Evolutionary conservation across 345 rosid species (phyloP).

Genomic region (Arabidopsis thaliana): TAIR10.1 NC_003074.8:21569501-21570000

Average conservation of each 20-base stretch:
- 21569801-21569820: neutral
- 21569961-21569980: no score
- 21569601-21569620: slow-evolving; percentile 61
- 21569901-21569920: no score
- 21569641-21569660: neutral
- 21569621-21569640: slow-evolving; percentile 62
- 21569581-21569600: neutral
- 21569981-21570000: no score
- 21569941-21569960: no score
- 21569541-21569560: neutral
- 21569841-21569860: slow-evolving; percentile 2
- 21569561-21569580: slow-evolving; percentile 8
- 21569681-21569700: neutral
- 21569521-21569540: neutral
- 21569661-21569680: neutral
- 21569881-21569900: no score
- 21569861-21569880: neutral
- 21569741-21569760: neutral
- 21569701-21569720: neutral
- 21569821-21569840: neutral
- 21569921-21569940: no score
- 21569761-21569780: neutral
- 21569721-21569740: slow-evolving; percentile 11
- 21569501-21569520: neutral
- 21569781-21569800: slow-evolving; percentile 8